Conservation (phyloP, 352 stramenopile genomes). For the Phytophthora kernoviae region DNA sequence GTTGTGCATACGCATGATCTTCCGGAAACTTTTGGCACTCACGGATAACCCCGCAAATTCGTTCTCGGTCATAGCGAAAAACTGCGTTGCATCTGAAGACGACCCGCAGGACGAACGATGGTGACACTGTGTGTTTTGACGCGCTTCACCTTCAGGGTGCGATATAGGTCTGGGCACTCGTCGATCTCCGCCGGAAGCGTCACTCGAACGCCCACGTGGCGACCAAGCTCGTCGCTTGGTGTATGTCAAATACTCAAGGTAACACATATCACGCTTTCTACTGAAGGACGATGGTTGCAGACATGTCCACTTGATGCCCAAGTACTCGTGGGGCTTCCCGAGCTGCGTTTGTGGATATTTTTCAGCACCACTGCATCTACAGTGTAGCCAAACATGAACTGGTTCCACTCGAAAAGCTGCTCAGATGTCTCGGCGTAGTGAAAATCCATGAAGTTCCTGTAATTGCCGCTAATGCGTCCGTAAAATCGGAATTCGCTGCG, state of each 20-base stretch:
- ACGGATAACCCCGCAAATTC: conserved; percentile 44
- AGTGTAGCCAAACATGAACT: conserved; percentile 66
- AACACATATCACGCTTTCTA: conserved; percentile 70
- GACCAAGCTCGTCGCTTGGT: conserved; percentile 60
- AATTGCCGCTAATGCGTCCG: conserved; percentile 60
- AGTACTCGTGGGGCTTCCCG: conserved; percentile 50
- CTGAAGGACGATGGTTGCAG: conserved; percentile 58
- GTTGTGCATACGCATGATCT: conserved; percentile 56
- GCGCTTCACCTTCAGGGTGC: conserved; percentile 53
- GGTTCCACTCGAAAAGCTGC: conserved; percentile 70
- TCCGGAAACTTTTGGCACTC: conserved; percentile 40
- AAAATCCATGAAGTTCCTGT: conserved; percentile 67
- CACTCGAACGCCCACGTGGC: conserved; percentile 70
- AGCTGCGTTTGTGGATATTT: conserved; percentile 66
- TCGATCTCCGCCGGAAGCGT: conserved; percentile 63
- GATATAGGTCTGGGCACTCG: conserved; percentile 60
- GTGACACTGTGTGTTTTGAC: conserved; percentile 54
- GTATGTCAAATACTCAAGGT: conserved; percentile 75
- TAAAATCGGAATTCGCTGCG: conserved; percentile 57
- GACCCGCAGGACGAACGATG: conserved; percentile 40
- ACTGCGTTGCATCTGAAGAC: conserved; percentile 41
- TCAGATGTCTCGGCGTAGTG: conserved; percentile 66
- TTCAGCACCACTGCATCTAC: conserved; percentile 75
- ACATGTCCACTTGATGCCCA: conserved; percentile 85
- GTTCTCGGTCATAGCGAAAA: conserved; percentile 68